phyloP scores from a whole-genome alignment of 179 eudicot genomes.

The Silene vulgaris region DNA sequence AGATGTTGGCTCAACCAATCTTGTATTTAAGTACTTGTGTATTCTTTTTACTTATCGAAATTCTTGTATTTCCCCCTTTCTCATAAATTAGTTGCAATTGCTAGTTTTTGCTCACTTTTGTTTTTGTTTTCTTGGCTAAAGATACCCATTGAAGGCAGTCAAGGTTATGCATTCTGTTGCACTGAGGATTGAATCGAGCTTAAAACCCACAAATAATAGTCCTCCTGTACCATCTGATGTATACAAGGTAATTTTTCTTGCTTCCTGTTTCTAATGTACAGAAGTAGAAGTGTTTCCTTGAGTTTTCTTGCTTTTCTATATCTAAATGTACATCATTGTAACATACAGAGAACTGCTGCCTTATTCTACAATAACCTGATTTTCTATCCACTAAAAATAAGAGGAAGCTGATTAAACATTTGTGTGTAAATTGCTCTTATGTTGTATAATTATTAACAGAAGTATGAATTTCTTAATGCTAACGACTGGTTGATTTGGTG shows the following conservation, averaged over 20 bases:
- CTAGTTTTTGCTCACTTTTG: conserved; percentile 16
- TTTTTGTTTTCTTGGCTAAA: conserved; percentile 25
- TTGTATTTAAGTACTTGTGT: background rate
- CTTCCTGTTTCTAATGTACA: background rate
- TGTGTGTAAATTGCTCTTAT: background rate
- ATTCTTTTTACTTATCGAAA: background rate
- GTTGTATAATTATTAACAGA: background rate
- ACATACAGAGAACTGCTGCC: too few relatives aligned
- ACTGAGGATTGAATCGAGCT: conserved; percentile 75
- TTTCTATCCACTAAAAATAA: too few relatives aligned
- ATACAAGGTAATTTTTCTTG: conserved; percentile 44
- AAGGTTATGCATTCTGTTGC: conserved; percentile 96
- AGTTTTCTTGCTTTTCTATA: background rate
- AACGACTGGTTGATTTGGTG: conserved; percentile 18
- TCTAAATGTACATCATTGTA: too few relatives aligned
- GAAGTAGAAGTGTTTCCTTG: background rate
- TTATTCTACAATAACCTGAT: too few relatives aligned
- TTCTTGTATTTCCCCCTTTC: background rate
- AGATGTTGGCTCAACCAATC: background rate
- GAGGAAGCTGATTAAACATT: too few relatives aligned
- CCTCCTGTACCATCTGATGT: conserved; percentile 44
- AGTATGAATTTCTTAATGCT: conserved; percentile 6
- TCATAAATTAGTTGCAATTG: background rate
- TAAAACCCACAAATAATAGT: conserved; percentile 37
- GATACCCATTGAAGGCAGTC: conserved; percentile 93